These are phyloP conservation scores for Lasiodiplodia citricola DNA, from an alignment of 2,329 filamentous ascomycete genomes.

Conservation along the genomic window DNA sequence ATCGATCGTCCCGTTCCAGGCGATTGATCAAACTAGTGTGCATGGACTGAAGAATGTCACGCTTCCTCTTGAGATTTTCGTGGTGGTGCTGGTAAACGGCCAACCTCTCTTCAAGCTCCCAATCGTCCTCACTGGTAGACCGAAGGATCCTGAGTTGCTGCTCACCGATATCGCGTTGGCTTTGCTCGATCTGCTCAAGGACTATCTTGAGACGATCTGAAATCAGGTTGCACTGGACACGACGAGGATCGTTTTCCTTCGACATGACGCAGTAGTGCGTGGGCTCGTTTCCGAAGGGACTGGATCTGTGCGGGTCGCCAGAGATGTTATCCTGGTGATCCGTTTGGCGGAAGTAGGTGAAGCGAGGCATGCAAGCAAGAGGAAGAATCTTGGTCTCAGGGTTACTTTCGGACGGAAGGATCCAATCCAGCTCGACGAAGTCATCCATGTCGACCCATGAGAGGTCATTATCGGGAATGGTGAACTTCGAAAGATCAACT, in stretches of 20 bases:
- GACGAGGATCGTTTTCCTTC: conserved; percentile 71
- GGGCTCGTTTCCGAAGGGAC: conserved; percentile 89
- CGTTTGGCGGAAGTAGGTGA: conserved; percentile 97
- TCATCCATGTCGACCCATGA: conserved; percentile 99
- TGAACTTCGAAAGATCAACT: conserved; percentile 80
- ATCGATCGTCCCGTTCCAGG: conserved; percentile 62
- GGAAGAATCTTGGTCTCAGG: conserved; percentile 94
- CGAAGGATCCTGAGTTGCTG: conserved; percentile 69
- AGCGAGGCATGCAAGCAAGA: conserved; percentile 87
- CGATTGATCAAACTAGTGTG: conserved; percentile 63
- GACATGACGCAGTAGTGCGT: conserved; percentile 97
- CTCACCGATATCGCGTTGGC: conserved; percentile 74
- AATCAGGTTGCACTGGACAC: conserved; percentile 86
- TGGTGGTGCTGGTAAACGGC: conserved; percentile 62
- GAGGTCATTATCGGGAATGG: conserved; percentile 92
- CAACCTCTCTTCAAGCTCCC: conserved; percentile 61
- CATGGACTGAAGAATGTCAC: conserved; percentile 64
- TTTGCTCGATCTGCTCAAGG: conserved; percentile 75
- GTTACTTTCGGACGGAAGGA: conserved; percentile 85
- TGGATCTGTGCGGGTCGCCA: conserved; percentile 81
- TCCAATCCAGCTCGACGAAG: conserved; percentile 98
- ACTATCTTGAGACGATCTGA: conserved; percentile 79
- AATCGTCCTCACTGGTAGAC: conserved; percentile 55
- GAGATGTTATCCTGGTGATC: conserved; percentile 83
- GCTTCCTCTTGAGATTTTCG: conserved; percentile 62